Evolutionary conservation across 2,329 filamentous ascomycete genomes (phyloP).

Genomic region (Calycina marina): DNA sequence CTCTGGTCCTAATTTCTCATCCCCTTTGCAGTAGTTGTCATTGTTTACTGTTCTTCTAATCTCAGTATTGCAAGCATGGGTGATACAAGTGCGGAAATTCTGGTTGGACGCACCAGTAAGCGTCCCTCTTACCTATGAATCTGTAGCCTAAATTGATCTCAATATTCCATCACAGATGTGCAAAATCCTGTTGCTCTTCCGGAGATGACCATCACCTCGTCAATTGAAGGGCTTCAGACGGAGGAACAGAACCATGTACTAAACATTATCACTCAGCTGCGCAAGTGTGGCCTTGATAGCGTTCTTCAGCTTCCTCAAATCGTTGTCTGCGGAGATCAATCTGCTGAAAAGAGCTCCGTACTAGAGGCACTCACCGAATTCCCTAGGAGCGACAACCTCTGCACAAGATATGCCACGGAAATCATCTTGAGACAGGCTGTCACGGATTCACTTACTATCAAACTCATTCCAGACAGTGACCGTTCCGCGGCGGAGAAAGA

Average conservation of each 20-base stretch:
- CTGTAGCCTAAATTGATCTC: no score
- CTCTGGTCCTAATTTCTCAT: no score
- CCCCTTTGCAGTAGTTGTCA: no score
- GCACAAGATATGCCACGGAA: slow-evolving; percentile 29
- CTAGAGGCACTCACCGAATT: slow-evolving; percentile 13
- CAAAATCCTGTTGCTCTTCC: no score
- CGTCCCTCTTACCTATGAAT: no score
- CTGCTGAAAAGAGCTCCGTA: neutral
- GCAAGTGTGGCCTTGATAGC: neutral
- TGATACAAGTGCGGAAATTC: no score
- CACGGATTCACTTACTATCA: slow-evolving; percentile 3
- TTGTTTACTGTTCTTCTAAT: no score
- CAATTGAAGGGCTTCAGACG: slow-evolving; percentile 2
- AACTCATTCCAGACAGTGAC: slow-evolving; percentile 4
- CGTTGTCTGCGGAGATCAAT: neutral
- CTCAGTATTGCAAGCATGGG: no score
- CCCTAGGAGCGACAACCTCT: slow-evolving; percentile 25
- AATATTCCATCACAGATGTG: no score
- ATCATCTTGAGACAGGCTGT: slow-evolving; percentile 23
- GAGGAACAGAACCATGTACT: slow-evolving; percentile 2
- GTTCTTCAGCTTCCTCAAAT: neutral
- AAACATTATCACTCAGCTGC: slow-evolving; percentile 1
- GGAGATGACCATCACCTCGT: no score
- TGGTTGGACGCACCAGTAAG: no score
- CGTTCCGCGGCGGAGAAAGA: slow-evolving; percentile 4